Conservation (phyloP, 2,329 filamentous ascomycete species). For the Alternaria burnsii region DNA sequence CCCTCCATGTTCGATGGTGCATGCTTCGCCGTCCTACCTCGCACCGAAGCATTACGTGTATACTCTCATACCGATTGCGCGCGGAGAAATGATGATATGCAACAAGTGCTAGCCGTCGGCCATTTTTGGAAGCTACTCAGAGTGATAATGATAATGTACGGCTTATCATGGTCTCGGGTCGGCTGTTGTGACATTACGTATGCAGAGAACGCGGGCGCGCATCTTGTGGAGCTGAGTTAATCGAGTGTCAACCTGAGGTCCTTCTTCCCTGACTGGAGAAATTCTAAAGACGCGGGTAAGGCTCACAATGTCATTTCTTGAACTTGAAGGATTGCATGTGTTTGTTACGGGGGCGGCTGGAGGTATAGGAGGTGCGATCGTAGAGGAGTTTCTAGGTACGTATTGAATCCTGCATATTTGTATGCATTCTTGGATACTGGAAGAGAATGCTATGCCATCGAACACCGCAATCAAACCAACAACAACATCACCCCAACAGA, state of each 20-base stretch:
- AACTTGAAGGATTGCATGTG: constrained; percentile 60
- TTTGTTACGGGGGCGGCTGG: constrained; percentile 64
- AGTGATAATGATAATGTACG: constrained; percentile 16
- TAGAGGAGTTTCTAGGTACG: constrained; percentile 62
- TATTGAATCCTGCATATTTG: not conserved
- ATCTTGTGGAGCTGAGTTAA: constrained; percentile 2
- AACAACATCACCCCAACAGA: not conserved
- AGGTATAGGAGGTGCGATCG: constrained; percentile 60
- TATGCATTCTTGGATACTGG: not conserved
- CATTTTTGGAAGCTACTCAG: constrained; percentile 7
- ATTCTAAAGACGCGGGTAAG: not conserved
- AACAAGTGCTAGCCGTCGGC: constrained; percentile 5
- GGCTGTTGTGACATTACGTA: constrained; percentile 13
- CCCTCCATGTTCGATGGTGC: not conserved
- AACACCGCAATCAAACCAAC: not conserved
- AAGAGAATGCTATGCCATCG: not conserved
- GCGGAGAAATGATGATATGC: not conserved
- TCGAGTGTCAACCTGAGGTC: not conserved
- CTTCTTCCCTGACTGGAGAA: not conserved
- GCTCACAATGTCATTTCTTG: constrained; percentile 55
- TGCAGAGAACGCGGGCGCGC: constrained; percentile 7
- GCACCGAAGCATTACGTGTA: not conserved
- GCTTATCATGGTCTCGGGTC: constrained; percentile 13
- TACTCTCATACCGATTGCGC: not conserved
- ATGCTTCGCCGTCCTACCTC: not conserved